Evolutionary conservation across 2,329 filamentous ascomycete genomes (phyloP).

Genomic region (Botrytis medusae): DNA sequence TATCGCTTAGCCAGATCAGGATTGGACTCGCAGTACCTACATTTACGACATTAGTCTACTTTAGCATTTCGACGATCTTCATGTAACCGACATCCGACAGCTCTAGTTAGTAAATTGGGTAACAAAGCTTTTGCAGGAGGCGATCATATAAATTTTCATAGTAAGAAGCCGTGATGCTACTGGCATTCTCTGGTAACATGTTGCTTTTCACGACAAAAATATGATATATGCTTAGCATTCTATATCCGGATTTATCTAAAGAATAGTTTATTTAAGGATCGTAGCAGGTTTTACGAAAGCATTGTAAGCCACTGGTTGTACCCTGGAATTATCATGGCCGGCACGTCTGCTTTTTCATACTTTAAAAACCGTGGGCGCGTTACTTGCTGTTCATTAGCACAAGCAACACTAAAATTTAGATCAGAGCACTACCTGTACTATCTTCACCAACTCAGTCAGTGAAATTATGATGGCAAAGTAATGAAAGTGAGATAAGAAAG

Average conservation of each 20-base stretch:
- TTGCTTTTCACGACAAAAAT: not conserved
- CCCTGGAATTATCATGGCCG: not conserved
- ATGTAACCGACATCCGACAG: not conserved
- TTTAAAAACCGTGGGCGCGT: not conserved
- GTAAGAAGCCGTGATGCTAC: not conserved
- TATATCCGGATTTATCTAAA: not conserved
- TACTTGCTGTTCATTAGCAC: not conserved
- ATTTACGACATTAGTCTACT: not conserved
- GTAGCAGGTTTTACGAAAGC: not conserved
- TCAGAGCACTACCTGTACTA: not conserved
- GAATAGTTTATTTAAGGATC: not conserved
- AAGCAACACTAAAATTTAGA: not conserved
- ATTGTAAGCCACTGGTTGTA: not conserved
- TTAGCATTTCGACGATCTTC: not conserved
- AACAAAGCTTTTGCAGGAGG: not conserved
- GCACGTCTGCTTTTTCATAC: not conserved
- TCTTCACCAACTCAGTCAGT: not conserved
- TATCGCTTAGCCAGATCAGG: not conserved
- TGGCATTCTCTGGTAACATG: not conserved
- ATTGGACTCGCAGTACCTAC: not conserved
- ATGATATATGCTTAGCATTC: not conserved
- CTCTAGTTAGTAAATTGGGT: not conserved
- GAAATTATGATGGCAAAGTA: not conserved
- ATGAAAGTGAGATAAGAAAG: not conserved
- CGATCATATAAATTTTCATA: not conserved